Evolutionary conservation across 305 asterid genomes (phyloP).

Genomic region (Fraxinus albicans): DNA sequence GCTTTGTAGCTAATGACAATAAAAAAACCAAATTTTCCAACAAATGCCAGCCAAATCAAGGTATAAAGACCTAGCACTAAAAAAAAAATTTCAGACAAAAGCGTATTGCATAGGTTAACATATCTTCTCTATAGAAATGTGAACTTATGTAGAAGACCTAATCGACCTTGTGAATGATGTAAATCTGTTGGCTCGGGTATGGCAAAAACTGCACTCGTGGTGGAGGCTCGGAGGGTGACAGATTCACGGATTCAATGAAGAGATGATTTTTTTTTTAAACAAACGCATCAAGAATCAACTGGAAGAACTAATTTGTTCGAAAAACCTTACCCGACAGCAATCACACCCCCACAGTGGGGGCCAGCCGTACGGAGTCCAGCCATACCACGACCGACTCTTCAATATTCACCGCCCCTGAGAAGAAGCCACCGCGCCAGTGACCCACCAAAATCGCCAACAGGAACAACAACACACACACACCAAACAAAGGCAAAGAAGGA

Average conservation of each 20-base stretch:
- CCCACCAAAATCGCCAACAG: too few species aligned
- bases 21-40: not conserved
- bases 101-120: not conserved
- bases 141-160: not conserved
- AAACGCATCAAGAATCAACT: too few species aligned
- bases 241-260: not conserved
- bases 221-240: not conserved
- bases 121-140: not conserved
- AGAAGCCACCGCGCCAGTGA: too few species aligned
- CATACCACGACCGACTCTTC: too few species aligned
- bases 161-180: not conserved
- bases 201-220: not conserved
- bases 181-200: not conserved
- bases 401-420: too few species aligned
- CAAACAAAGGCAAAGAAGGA: too few species aligned
- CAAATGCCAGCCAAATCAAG: not conserved
- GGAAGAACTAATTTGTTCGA: too few species aligned
- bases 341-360: too few species aligned
- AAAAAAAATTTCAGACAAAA: not conserved
- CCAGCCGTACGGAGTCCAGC: too few species aligned
- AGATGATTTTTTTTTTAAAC: too few species aligned
- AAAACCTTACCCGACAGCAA: too few species aligned
- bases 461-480: too few species aligned
- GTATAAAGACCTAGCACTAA: not conserved
- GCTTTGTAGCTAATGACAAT: slow-evolving; percentile 6